Percentiles rank a stretch among this genome's conserved stretches.
Conservation (phyloP, 345 rosid species). For the Euclidium syriacum region DNA sequence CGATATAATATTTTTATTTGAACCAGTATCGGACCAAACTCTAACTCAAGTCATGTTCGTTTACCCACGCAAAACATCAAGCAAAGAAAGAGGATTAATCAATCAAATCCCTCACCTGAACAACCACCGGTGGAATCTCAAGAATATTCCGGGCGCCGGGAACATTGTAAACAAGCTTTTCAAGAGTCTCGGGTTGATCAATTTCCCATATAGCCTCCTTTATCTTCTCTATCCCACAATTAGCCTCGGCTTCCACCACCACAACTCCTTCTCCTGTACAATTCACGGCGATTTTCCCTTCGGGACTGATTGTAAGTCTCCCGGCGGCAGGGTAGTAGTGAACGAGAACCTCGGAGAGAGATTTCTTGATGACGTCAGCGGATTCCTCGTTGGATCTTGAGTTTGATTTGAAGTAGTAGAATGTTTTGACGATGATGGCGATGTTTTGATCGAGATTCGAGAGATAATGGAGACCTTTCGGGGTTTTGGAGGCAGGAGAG, state of each 20-base stretch:
- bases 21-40: conserved; percentile 21
- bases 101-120: conserved; percentile 49
- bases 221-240: conserved; percentile 43
- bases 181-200: conserved; percentile 66
- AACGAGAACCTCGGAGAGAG: conserved; percentile 66
- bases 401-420: conserved; percentile 70
- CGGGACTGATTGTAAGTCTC: conserved; percentile 60
- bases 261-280: conserved; percentile 85
- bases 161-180: conserved; percentile 66
- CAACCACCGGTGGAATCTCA: conserved; percentile 69
- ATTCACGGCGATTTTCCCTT: conserved; percentile 68
- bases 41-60: conserved; percentile 7
- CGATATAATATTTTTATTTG: neutral
- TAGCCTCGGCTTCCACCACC: conserved; percentile 78
- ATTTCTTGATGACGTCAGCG: conserved; percentile 50
- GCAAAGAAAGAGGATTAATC: neutral
- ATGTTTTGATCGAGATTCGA: conserved; percentile 89
- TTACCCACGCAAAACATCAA: conserved; percentile 16
- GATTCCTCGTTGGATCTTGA: conserved; percentile 60
- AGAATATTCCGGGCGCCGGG: conserved; percentile 71
- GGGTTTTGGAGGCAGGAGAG: conserved; percentile 59
- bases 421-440: conserved; percentile 67
- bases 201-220: conserved; percentile 51
- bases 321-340: conserved; percentile 75
- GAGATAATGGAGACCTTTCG: conserved; percentile 62